Base-by-base conservation (phyloP, 2,329 filamentous ascomycete genomes). In the Huntiella savannae region DNA sequence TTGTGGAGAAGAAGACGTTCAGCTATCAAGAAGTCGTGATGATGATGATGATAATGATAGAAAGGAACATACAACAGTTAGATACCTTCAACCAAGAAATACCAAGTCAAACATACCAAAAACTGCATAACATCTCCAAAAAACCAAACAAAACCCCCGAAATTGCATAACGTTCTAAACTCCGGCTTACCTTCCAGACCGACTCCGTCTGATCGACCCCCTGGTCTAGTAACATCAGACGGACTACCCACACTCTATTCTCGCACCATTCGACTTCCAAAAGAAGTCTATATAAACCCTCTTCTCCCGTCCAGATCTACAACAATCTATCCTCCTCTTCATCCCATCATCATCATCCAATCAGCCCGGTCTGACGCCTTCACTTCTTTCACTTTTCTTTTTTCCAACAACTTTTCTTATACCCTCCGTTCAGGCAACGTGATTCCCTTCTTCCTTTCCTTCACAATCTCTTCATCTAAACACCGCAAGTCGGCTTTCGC, bases 381-480 rank as follows among this genome's bases (percentile, higher is more conserved):
- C 43, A 13, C 47, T 49, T 49, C 48, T 49, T 19, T 37, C 35
- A 32, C 35, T 34, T 19, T n/a, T 12, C 33, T 36, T 49, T 43
- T 46, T 28, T 41, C 22, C 22, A 28, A 28, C 22, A 1, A 7
- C 22, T 4, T 28, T 28, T 28, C 2, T 28, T 28, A 28, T 10
- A 28, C 22, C 6, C 22, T 28, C 22, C 22, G 22, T 28, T 28
- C 22, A 28, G 22, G 22, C 22, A 28, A 28, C 22, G 22, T 28
- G 22, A 28, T 28, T 28, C 22, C 22, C 22, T 28, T 28, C 22
- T 28, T 45, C 40, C 33, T 42, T 16, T 45, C 38, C 11, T 39
- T 12, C 38, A 19, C 22, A 7, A 8, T 13, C 13, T 38, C 41
- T 45, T 44, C 40, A 45, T 55, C 56, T 55, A 28, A 17, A 43